phyloP scores from a whole-genome alignment of 1,284 basidiomycete genomes.

The Wolfiporia cocos region DNA sequence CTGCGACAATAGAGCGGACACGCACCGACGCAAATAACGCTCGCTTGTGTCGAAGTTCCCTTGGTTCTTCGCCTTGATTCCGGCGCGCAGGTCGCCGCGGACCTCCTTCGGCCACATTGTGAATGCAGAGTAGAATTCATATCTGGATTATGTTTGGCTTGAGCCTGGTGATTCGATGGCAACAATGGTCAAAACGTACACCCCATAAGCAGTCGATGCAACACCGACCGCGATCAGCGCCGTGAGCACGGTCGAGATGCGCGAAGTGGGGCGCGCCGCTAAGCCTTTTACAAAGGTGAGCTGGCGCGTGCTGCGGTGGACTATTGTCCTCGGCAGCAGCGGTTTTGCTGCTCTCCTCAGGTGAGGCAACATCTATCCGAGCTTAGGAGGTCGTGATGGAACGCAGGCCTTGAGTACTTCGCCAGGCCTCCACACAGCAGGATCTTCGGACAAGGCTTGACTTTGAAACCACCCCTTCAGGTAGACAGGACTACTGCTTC shows the following conservation, averaged over 20 bases:
- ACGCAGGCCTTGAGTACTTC: too few species aligned
- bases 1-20: not conserved
- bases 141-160: slow-evolving; percentile 33
- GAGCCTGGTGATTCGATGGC: slow-evolving; percentile 8
- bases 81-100: slow-evolving; percentile 56
- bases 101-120: slow-evolving; percentile 64
- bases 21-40: slow-evolving; percentile 48
- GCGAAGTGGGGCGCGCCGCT: too few species aligned
- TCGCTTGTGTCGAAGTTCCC: slow-evolving; percentile 53
- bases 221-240: slow-evolving; percentile 41
- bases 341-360: too few species aligned
- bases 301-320: too few species aligned
- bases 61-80: slow-evolving; percentile 56
- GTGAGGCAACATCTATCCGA: too few species aligned
- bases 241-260: slow-evolving; percentile 42
- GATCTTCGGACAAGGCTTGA: too few species aligned
- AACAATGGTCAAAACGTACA: slow-evolving; percentile 36
- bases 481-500: too few species aligned
- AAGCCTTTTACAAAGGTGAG: too few species aligned
- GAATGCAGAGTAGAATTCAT: slow-evolving; percentile 54
- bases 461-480: too few species aligned
- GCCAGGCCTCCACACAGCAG: too few species aligned
- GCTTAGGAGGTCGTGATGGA: too few species aligned
- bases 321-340: too few species aligned
- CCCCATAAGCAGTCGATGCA: slow-evolving; percentile 44